Evolutionary conservation across 2,329 filamentous ascomycete genomes (phyloP).

Genomic region (Ophiostoma quercus): DNA sequence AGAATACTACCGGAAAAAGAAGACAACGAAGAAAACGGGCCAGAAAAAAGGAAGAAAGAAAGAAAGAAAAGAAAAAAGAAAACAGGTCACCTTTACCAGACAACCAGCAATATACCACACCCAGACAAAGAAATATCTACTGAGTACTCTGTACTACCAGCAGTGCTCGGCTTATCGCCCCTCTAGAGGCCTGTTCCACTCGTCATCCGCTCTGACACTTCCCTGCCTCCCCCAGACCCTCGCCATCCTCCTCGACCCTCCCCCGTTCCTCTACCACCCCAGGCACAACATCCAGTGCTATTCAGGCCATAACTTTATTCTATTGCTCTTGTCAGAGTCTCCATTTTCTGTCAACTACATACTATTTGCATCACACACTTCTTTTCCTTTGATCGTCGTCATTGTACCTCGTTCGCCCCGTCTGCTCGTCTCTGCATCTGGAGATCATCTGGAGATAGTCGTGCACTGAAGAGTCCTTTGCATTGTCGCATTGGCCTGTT

Average conservation of each 20-base stretch:
- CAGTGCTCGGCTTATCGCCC: constrained; percentile 20
- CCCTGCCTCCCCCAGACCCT: not conserved
- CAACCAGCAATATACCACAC: not conserved
- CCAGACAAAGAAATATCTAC: constrained; percentile 11
- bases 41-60: not conserved
- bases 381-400: not conserved
- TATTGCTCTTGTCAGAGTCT: not conserved
- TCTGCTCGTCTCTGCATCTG: not conserved
- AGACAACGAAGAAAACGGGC: not conserved
- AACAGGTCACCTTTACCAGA: not conserved
- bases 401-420: not conserved
- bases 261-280: constrained; percentile 13
- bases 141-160: not conserved
- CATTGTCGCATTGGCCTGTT: constrained; percentile 14
- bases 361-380: constrained; percentile 6
- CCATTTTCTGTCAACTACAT: constrained; percentile 21
- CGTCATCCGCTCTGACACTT: constrained; percentile 13
- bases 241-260: constrained; percentile 2
- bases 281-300: constrained; percentile 22
- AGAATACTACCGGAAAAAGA: not conserved
- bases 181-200: constrained; percentile 10
- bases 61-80: constrained; percentile 8
- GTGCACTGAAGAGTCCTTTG: not conserved
- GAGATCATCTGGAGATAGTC: not conserved
- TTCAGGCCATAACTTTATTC: constrained; percentile 26